Evolutionary conservation across 192 early-diverging fungal genomes (phyloP), one percentile per base, ranked within the genome.

Genomic region (Coemansia sp.): DNA sequence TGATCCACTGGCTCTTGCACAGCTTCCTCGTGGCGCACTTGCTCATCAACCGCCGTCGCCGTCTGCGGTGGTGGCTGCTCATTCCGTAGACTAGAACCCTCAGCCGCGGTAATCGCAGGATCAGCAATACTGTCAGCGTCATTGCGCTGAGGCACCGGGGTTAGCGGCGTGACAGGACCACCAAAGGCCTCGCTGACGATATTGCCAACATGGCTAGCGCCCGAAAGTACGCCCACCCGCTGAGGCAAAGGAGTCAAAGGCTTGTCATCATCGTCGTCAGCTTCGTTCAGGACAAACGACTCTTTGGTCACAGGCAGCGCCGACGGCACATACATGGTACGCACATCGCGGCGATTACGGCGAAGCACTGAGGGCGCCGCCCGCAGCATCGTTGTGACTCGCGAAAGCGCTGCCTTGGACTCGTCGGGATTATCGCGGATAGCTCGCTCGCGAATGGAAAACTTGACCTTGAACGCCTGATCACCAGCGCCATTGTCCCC

Each of bases 341-440:
- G 81, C 53, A 83, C 73, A 49, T 83, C 81, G 12, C 81, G 81
- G 11, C 81, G 72, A 29, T 70, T 70, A 27, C 76, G 63, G 13
- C 81, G 72, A 27, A 68, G 39, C 22, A 33, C 34, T 5, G 75
- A 47, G 11, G 81, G 81, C 1, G 76, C 81, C 0, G 75, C 66
- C 18, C 81, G 68, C 41, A 83, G 62, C 63, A 83, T 65, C 40
- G 81, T 83, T 1, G 81, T 63, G 22, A 83, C 81, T 3, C 81
- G 62, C 11, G 76, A 67, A 33, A 83, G 58, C 29, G 81, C 81
- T 0, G 81, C 81, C 47, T 69, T 78, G 40, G 76, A 78, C 43
- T 83, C 81, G 44, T 83, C 81, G 1, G 81, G 81, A 44, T 83
- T 83, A 27, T 83, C 81, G 61, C 70, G 61, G 71, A 83, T 83